Evolutionary conservation across 164 flowering plant genomes (phyloP).

Genomic region (Protea cynaroides): DNA sequence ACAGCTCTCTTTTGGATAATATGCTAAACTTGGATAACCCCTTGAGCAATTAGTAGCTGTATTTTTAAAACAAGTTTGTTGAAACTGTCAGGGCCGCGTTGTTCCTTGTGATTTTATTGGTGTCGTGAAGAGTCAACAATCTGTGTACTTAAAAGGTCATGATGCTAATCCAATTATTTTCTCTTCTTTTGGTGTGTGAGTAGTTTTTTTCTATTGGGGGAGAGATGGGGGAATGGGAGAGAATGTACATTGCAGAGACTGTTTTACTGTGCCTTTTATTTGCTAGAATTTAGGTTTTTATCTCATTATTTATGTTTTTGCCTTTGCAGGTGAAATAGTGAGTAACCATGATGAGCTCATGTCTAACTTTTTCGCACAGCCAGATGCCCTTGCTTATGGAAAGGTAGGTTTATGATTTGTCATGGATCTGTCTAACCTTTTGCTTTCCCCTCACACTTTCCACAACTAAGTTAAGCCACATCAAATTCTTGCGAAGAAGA

Average conservation of each 20-base stretch:
- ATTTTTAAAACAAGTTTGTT: constrained; percentile 1
- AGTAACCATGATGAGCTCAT: constrained; percentile 97
- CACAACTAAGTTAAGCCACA: too few species aligned
- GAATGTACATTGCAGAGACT: neutral
- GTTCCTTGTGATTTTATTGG: constrained; percentile 99
- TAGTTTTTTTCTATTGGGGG: neutral
- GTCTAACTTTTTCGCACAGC: constrained; percentile 99
- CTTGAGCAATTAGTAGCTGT: neutral
- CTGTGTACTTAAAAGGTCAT: constrained; percentile 75
- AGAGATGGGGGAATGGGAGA: neutral
- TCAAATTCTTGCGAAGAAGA: too few species aligned
- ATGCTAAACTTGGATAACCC: neutral
- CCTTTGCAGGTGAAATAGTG: constrained; percentile 71
- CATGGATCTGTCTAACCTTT: neutral
- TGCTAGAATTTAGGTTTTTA: neutral
- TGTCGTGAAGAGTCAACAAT: constrained; percentile 83
- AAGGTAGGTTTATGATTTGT: constrained; percentile 42
- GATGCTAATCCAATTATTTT: neutral
- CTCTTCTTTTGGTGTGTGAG: neutral
- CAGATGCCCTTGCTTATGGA: constrained; percentile 99
- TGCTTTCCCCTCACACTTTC: too few species aligned
- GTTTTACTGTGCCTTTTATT: constrained; percentile 1
- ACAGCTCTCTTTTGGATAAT: neutral
- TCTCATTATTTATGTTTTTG: too few species aligned
- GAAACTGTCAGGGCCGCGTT: constrained; percentile 69